Base-by-base conservation (phyloP, 1,284 basidiomycete genomes). In the Phylloporus sp. region DNA sequence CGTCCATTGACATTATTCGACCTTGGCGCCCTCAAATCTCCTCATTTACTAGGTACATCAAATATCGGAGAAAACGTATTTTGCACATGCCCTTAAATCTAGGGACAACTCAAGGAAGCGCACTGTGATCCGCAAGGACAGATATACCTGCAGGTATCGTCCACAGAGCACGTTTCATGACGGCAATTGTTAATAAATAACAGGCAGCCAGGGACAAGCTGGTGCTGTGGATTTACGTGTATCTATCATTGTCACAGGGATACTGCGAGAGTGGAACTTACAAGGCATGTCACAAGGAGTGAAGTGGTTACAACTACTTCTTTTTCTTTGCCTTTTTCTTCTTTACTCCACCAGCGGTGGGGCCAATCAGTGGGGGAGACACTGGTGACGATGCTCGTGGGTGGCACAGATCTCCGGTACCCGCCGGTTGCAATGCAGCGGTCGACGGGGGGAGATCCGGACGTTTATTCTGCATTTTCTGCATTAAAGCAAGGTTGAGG, bases 401-500 rank as follows among this genome's bases (percentile, higher is more conserved):
- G 2, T 72, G 65, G 51, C 44, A 51, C 17, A 63, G 47, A 29
- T 77, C 74, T 47, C 63, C 70, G 17, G 70, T 37, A 2, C 61
- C 57, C 6, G 62, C 29, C 13, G 59, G 42, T 8, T 56, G 66
- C 5, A 64, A 63, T 22, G 69, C 66, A 31, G 63, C 72, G 20
- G 70, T 61, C 10, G 73, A 58, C 46, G 69, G 63, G 31, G 71
- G 64, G 2, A 71, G 70, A n/a, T 73, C 70, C 8, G 71, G 76
- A 64, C 77, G 79, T 51, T 72, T 76, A 70, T 94, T 93, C 73
- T 88, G 89, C 90, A 95, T 95, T 77, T 90, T 91, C 70, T 89
- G 85, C 82, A 92, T 92, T 60, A 95, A 79, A 10, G 89, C 85
- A 58, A 92, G 84, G 75, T 96, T 98, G 68, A 98, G 85, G 7